phyloP scores from a whole-genome alignment of 495 filamentous ascomycete genomes.

The Penicillium cosmopolitanum region DNA sequence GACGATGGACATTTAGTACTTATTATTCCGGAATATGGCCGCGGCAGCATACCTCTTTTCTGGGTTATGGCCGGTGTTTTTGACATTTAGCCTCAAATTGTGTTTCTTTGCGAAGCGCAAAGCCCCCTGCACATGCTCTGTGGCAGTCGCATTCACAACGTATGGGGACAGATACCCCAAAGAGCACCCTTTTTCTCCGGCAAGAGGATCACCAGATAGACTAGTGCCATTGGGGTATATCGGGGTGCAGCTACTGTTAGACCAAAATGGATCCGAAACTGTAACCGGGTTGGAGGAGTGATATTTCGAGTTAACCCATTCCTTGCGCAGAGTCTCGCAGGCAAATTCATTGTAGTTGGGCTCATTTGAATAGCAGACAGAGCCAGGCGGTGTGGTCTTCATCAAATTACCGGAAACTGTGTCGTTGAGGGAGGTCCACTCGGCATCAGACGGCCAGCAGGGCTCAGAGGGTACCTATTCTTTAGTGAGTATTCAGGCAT shows the following conservation, averaged over 20 bases:
- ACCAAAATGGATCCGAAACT: constrained; percentile 11
- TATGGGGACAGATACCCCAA: constrained; percentile 28
- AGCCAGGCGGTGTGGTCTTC: constrained; percentile 53
- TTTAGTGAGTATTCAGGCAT: too few species aligned
- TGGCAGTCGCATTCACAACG: constrained; percentile 37
- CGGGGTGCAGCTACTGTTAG: neutral
- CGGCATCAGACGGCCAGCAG: constrained; percentile 42
- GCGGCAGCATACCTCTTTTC: constrained; percentile 44
- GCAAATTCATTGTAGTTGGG: neutral
- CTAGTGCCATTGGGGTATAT: constrained; percentile 30
- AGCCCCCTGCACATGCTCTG: constrained; percentile 28
- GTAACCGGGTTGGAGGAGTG: constrained; percentile 33
- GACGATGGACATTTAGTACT: constrained; percentile 34
- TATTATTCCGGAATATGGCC: too few species aligned
- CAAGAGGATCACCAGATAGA: neutral
- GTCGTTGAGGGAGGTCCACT: constrained; percentile 49
- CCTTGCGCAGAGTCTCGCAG: constrained; percentile 30
- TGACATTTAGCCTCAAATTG: constrained; percentile 60
- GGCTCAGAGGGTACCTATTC: neutral
- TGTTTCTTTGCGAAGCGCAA: constrained; percentile 54
- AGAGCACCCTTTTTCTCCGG: constrained; percentile 8
- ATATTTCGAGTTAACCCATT: constrained; percentile 35
- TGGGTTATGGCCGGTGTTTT: constrained; percentile 58
- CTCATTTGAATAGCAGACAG: constrained; percentile 53
- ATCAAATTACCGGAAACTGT: constrained; percentile 56